phyloP scores from a whole-genome alignment of 345 rosid genomes.

The Sonneratia caseolaris region DNA sequence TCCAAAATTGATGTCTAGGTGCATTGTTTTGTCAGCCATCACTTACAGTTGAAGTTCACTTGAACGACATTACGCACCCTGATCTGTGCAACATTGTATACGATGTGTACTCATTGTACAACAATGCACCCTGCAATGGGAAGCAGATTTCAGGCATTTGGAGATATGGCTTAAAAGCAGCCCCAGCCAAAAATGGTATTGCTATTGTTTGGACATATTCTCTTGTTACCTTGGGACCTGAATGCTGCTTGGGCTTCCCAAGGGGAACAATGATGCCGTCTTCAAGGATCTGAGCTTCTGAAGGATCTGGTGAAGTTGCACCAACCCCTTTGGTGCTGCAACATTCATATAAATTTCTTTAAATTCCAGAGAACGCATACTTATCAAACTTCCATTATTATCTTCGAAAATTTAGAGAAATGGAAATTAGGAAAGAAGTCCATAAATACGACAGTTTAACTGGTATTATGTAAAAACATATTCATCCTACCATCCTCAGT shows the following conservation, averaged over 20 bases:
- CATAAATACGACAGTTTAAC: not conserved
- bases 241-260: constrained; percentile 53
- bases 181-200: not conserved
- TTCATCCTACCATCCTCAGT: not conserved
- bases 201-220: not conserved
- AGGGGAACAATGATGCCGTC: constrained; percentile 66
- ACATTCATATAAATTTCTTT: not conserved
- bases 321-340: constrained; percentile 85
- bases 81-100: constrained; percentile 76
- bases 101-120: constrained; percentile 77
- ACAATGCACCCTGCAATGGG: constrained; percentile 49
- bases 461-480: not conserved
- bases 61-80: constrained; percentile 68
- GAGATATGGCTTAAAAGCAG: not conserved
- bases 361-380: not conserved
- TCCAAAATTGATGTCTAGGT: not conserved
- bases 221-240: constrained; percentile 20
- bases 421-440: not conserved
- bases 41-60: constrained; percentile 52
- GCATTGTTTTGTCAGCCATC: not conserved
- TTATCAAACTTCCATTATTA: not conserved
- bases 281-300: constrained; percentile 45
- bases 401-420: not conserved
- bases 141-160: not conserved
- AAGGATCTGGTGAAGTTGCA: constrained; percentile 52